phyloP scores from a whole-genome alignment of 441 rosid genomes.

The Eruca vesicaria region DNA sequence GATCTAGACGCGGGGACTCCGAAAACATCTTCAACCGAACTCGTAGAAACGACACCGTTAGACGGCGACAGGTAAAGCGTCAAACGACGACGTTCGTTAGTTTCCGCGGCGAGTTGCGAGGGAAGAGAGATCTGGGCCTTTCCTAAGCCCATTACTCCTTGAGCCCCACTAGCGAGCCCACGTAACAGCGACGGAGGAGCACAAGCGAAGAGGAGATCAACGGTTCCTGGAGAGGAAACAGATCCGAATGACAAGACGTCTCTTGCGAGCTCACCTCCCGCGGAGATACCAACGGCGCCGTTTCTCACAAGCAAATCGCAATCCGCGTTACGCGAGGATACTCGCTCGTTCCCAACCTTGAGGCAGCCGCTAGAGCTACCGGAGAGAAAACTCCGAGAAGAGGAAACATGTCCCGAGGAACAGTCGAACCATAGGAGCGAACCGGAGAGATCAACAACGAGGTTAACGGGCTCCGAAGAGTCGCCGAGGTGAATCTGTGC shows the following conservation, averaged over 20 bases:
- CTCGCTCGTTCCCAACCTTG: slow-evolving; percentile 20
- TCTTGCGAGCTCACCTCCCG: slow-evolving; percentile 49
- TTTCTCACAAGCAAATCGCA: slow-evolving; percentile 47
- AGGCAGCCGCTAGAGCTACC: slow-evolving; percentile 59
- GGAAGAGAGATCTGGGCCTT: slow-evolving; percentile 50
- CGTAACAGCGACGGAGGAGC: slow-evolving; percentile 35
- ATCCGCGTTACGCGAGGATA: not conserved
- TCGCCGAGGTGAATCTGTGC: slow-evolving; percentile 43
- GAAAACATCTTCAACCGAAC: slow-evolving; percentile 33
- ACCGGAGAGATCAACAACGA: slow-evolving; percentile 60
- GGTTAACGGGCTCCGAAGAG: slow-evolving; percentile 35
- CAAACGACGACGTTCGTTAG: slow-evolving; percentile 36
- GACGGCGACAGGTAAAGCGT: slow-evolving; percentile 46
- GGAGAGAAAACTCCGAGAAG: slow-evolving; percentile 36
- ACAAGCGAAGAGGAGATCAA: slow-evolving; percentile 47
- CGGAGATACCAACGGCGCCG: slow-evolving; percentile 27
- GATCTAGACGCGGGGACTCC: slow-evolving; percentile 39
- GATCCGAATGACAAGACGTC: slow-evolving; percentile 46
- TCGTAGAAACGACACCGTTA: slow-evolving; percentile 40
- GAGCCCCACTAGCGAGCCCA: slow-evolving; percentile 47
- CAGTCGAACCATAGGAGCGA: slow-evolving; percentile 52
- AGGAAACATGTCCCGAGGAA: slow-evolving; percentile 20
- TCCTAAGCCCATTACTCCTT: slow-evolving; percentile 59
- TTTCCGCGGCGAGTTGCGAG: slow-evolving; percentile 43
- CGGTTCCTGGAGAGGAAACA: slow-evolving; percentile 27